A percentile compares a stretch with the other conserved stretches of the same genome.
Conservation (phyloP, 495 filamentous ascomycete genomes). For the Podospora comata region DNA sequence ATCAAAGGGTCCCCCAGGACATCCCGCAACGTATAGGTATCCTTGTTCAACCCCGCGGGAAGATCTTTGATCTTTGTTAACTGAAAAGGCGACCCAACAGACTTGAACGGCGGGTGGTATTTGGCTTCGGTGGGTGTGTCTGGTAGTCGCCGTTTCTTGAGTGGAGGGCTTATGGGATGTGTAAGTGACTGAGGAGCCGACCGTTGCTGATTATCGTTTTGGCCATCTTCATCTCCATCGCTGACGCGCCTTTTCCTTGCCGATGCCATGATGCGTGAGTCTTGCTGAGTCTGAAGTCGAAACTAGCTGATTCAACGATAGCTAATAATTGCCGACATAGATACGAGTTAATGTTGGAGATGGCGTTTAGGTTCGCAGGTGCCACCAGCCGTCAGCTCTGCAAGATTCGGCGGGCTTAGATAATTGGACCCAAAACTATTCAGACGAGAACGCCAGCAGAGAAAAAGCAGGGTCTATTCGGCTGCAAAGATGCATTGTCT, state of each 20-base stretch:
- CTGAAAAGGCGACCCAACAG: conserved; percentile 63
- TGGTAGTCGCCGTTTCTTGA: conserved; percentile 32
- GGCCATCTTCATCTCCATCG: background rate
- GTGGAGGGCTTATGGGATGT: conserved; percentile 42
- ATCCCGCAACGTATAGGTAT: conserved; percentile 64
- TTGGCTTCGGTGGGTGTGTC: conserved; percentile 8
- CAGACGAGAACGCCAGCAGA: background rate
- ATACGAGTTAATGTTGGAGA: background rate
- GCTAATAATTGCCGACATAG: background rate
- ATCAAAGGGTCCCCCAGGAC: conserved; percentile 81
- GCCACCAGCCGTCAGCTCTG: background rate
- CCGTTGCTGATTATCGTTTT: background rate
- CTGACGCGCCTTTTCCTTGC: conserved; percentile 10
- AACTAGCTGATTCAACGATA: background rate
- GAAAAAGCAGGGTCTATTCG: background rate
- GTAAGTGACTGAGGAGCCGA: conserved; percentile 31
- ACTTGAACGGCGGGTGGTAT: background rate
- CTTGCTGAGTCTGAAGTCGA: background rate
- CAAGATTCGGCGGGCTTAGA: background rate
- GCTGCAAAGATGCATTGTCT: background rate
- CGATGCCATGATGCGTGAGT: conserved; percentile 17
- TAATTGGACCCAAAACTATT: background rate
- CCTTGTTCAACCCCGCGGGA: conserved; percentile 57
- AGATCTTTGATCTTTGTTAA: conserved; percentile 71
- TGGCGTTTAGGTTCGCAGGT: background rate